Conservation (phyloP, 2,329 filamentous ascomycete genomes). For the Neofusicoccum ribis region DNA sequence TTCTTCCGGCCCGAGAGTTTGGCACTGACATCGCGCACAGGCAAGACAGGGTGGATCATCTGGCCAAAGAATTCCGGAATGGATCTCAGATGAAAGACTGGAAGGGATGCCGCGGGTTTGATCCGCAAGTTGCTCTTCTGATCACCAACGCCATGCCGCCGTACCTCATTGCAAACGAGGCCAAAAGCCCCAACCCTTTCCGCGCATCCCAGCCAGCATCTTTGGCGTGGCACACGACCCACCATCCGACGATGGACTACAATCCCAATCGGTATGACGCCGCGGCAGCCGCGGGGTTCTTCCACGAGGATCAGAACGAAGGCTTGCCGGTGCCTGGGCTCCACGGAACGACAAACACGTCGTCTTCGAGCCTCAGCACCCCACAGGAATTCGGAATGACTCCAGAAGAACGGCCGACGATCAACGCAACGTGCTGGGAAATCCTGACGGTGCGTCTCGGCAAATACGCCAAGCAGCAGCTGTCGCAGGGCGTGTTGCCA, state of each 20-base stretch:
- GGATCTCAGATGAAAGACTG: constrained; percentile 56
- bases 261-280: neutral
- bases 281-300: constrained; percentile 9
- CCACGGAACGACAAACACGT: neutral
- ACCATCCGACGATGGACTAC: constrained; percentile 25
- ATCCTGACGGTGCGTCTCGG: constrained; percentile 50
- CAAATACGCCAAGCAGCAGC: constrained; percentile 44
- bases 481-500: constrained; percentile 39
- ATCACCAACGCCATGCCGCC: constrained; percentile 55
- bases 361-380: neutral
- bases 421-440: constrained; percentile 50
- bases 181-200: constrained; percentile 38
- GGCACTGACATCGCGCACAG: constrained; percentile 46
- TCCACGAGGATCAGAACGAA: neutral
- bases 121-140: constrained; percentile 47
- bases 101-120: constrained; percentile 57
- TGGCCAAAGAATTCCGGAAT: constrained; percentile 57
- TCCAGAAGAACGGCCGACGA: neutral
- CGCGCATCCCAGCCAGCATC: constrained; percentile 43
- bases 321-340: neutral
- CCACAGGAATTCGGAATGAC: neutral
- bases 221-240: constrained; percentile 29
- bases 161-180: constrained; percentile 52
- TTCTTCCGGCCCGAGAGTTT: neutral
- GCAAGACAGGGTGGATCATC: constrained; percentile 54